These are phyloP conservation scores for Fusarium sp. DNA, from an alignment of 2,329 filamentous ascomycete species.

Conservation along the genomic window DNA sequence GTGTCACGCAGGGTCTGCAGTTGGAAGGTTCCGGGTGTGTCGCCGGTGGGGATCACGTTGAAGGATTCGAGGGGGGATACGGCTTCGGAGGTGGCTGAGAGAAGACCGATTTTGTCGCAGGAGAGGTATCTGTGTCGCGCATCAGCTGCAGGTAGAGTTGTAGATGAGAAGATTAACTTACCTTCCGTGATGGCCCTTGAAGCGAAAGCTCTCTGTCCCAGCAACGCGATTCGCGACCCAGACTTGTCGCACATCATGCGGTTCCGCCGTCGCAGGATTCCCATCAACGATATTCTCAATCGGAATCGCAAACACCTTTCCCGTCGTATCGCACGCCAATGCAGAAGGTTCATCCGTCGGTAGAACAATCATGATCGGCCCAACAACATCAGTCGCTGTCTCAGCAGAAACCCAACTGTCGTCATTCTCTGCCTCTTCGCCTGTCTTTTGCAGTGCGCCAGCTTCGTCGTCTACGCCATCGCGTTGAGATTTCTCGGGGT, in stretches of 20 bases:
- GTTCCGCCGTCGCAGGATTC: constrained; percentile 86
- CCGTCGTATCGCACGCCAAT: constrained; percentile 85
- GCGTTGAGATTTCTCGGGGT: constrained; percentile 57
- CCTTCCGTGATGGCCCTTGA: constrained; percentile 92
- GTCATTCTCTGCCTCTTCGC: constrained; percentile 65
- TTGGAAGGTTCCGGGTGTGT: constrained; percentile 77
- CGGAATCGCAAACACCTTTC: constrained; percentile 83
- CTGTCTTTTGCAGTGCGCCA: constrained; percentile 35
- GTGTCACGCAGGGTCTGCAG: constrained; percentile 78
- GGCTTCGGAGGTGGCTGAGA: constrained; percentile 82
- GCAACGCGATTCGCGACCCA: constrained; percentile 89
- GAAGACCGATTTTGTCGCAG: constrained; percentile 83
- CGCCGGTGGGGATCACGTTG: constrained; percentile 69
- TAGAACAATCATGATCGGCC: constrained; percentile 84
- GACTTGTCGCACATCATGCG: constrained; percentile 94
- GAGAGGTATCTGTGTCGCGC: constrained; percentile 76
- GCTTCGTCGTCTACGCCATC: constrained; percentile 25
- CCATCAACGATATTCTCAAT: constrained; percentile 91
- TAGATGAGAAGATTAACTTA: constrained; percentile 50
- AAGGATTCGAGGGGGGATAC: constrained; percentile 88
- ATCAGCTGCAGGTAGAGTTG: background rate
- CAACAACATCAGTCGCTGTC: constrained; percentile 75
- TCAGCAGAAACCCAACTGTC: constrained; percentile 95
- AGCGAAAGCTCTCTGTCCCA: constrained; percentile 82
- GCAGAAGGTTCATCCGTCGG: constrained; percentile 78